Evolutionary conservation across 2,329 filamentous ascomycete species (phyloP).

Genomic region (Hymenotorrendiella dingleyae): DNA sequence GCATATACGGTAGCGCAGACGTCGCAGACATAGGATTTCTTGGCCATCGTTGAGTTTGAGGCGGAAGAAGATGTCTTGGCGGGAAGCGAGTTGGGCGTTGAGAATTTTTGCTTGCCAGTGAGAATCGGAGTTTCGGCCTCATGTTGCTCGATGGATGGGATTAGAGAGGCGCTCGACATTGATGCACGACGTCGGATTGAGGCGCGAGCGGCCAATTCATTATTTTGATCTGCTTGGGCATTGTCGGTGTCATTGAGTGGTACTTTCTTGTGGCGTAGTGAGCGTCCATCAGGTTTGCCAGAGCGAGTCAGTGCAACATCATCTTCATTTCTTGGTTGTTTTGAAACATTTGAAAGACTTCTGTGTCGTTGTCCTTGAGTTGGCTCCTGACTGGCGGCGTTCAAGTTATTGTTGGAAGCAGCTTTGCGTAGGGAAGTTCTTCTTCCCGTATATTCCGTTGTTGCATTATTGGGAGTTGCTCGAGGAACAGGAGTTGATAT

Average conservation of each 20-base stretch:
- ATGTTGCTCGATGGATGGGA: neutral
- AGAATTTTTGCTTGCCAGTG: no score
- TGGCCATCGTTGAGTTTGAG: neutral
- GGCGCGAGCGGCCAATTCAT: neutral
- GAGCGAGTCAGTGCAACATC: conserved; percentile 3
- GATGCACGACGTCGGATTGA: neutral
- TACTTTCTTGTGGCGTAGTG: conserved; percentile 1
- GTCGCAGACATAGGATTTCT: neutral
- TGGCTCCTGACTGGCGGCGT: no score
- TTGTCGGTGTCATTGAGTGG: neutral
- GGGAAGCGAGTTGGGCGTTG: neutral
- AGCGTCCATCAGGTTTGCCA: conserved; percentile 11
- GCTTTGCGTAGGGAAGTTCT: no score
- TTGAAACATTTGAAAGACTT: no score
- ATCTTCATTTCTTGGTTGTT: conserved; percentile 6
- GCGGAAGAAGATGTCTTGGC: neutral
- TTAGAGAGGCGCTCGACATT: neutral
- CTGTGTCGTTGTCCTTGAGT: no score
- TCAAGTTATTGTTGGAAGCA: no score
- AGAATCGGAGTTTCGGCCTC: neutral
- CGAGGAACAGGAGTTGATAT: no score
- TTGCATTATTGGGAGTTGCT: no score
- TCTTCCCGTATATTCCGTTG: no score
- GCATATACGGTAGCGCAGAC: neutral
- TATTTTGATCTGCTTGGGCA: neutral